phyloP scores from a whole-genome alignment of 805 yeast genomes.

The Candida insectalens region DNA sequence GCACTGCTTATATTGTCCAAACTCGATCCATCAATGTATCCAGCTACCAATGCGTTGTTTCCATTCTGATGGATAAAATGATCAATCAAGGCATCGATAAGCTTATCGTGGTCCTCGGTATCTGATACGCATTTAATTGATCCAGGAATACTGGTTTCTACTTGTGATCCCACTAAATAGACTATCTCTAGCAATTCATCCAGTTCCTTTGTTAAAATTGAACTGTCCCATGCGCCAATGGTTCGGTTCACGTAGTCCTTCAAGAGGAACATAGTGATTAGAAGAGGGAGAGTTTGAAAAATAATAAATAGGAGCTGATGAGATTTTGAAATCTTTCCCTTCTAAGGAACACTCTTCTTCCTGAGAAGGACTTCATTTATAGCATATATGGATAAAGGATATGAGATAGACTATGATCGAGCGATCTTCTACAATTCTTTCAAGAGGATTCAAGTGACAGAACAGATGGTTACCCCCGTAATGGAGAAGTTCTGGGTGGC shows the following conservation, averaged over 20 bases:
- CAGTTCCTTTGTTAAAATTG: background rate
- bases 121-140: too few species aligned
- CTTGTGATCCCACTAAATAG: conserved; percentile 30
- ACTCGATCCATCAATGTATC: conserved; percentile 28
- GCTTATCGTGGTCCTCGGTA: conserved; percentile 19
- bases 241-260: background rate
- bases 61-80: conserved; percentile 21
- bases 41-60: conserved; percentile 31
- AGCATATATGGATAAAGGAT: conserved; percentile 1
- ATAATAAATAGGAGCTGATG: background rate
- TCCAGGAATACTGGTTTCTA: conserved; percentile 19
- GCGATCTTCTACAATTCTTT: conserved; percentile 29
- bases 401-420: conserved; percentile 32
- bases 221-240: background rate
- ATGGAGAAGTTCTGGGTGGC: conserved; percentile 35
- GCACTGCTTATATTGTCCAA: conserved; percentile 6
- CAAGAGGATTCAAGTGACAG: conserved; percentile 28
- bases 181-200: background rate
- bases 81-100: conserved; percentile 32
- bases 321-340: background rate
- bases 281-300: background rate
- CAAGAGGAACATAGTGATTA: background rate
- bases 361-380: too few species aligned
- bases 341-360: background rate
- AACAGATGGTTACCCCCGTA: conserved; percentile 17